Evolutionary conservation across 805 yeast species (phyloP).

Genomic region (Yarrowia sp.): DNA sequence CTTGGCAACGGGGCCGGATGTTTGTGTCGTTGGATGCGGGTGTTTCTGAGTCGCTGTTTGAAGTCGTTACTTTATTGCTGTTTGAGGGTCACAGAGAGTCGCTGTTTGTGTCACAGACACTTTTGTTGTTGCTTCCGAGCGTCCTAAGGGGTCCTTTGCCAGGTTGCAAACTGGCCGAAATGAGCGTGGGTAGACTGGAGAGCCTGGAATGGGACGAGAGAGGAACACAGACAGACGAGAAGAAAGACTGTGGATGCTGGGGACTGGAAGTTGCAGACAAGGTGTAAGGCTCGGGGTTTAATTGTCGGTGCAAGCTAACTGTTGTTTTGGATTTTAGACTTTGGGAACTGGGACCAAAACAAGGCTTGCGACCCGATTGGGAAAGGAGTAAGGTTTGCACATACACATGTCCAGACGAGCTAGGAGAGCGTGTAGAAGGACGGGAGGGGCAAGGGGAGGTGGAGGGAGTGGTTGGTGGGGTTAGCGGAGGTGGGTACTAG

Average conservation of each 20-base stretch:
- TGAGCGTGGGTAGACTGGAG: constrained; percentile 13
- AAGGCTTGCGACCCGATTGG: constrained; percentile 21
- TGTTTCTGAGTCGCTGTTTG: not conserved
- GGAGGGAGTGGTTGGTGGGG: not conserved
- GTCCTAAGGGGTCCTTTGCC: too few species aligned
- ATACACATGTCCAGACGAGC: not conserved
- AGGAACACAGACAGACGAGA: not conserved
- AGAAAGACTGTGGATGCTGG: not conserved
- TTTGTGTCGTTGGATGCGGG: not conserved
- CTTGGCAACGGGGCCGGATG: too few species aligned
- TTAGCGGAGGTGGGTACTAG: too few species aligned
- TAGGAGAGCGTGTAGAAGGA: not conserved
- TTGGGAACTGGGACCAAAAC: constrained; percentile 23
- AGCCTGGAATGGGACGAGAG: not conserved
- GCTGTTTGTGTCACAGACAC: too few species aligned
- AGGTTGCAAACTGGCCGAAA: constrained; percentile 18
- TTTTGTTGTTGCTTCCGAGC: too few species aligned
- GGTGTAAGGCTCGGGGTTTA: not conserved
- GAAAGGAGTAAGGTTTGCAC: constrained; percentile 19
- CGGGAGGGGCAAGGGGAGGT: too few species aligned
- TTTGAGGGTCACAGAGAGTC: too few species aligned
- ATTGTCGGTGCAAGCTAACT: not conserved
- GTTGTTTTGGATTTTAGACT: constrained; percentile 5
- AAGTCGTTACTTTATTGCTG: too few species aligned
- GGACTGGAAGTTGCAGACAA: not conserved